Conservation (phyloP, 108 stramenopile genomes). For the Aurantiochytrium sp. region DNA sequence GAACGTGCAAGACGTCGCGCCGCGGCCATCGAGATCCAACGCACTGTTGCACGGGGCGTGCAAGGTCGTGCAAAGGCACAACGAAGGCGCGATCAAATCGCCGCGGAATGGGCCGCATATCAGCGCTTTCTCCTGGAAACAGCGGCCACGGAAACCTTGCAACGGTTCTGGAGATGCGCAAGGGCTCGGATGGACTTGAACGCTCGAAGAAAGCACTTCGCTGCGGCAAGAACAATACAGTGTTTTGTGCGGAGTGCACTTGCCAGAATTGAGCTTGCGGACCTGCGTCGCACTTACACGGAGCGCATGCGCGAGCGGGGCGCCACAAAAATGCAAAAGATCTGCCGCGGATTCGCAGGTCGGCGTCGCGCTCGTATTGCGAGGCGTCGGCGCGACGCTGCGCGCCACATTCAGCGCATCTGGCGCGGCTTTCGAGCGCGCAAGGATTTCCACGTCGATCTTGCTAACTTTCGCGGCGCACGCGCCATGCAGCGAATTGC, state of each 20-base stretch:
- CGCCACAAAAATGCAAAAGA: background rate
- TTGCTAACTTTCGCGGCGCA: background rate
- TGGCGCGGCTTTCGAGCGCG: background rate
- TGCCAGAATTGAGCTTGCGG: background rate
- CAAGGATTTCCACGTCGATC: background rate
- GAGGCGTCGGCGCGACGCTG: too few species aligned
- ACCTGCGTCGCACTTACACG: background rate
- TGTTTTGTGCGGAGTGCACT: background rate
- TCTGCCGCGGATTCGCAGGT: background rate
- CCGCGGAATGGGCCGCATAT: background rate
- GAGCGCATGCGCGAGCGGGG: background rate
- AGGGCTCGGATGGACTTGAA: background rate
- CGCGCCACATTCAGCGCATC: too few species aligned
- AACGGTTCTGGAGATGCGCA: background rate
- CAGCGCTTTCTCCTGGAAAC: background rate
- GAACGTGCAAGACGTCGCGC: background rate
- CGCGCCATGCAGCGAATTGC: background rate
- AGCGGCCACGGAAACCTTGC: background rate
- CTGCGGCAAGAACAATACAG: background rate
- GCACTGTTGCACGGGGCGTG: background rate
- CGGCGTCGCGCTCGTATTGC: too few species aligned
- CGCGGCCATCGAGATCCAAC: background rate
- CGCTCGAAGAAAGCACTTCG: background rate
- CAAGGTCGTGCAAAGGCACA: background rate
- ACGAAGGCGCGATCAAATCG: background rate